These are phyloP conservation scores for Bipolaris cookei DNA, from an alignment of 2,329 filamentous ascomycete species.

Conservation along the genomic window DNA sequence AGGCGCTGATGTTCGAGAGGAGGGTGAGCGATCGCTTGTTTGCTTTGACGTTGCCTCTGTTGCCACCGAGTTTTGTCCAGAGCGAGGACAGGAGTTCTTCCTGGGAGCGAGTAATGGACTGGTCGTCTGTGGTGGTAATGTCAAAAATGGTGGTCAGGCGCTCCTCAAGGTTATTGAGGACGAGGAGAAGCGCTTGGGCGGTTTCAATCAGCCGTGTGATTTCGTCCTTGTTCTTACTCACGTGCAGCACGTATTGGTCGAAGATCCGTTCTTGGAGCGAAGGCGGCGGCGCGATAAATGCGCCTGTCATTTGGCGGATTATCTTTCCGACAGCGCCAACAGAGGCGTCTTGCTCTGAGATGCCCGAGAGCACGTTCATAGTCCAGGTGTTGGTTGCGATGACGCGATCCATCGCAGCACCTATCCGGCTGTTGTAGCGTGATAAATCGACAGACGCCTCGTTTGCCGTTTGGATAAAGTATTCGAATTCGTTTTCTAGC, in stretches of 20 bases:
- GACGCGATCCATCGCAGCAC: constrained; percentile 74
- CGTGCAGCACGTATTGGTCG: constrained; percentile 78
- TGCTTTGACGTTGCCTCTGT: constrained; percentile 65
- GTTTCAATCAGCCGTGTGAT: constrained; percentile 72
- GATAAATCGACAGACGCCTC: constrained; percentile 71
- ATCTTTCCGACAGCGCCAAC: constrained; percentile 51
- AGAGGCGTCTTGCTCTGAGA: constrained; percentile 55
- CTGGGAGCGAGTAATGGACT: constrained; percentile 63
- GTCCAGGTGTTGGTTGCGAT: constrained; percentile 80
- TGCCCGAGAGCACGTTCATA: constrained; percentile 68
- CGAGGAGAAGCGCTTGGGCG: constrained; percentile 69
- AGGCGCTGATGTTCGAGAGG: constrained; percentile 68
- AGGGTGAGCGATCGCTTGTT: constrained; percentile 69
- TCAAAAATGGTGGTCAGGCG: constrained; percentile 73
- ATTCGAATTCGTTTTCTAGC: constrained; percentile 75
- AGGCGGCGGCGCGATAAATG: constrained; percentile 57
- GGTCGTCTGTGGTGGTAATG: constrained; percentile 69
- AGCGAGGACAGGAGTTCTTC: constrained; percentile 72
- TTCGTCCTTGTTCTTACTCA: constrained; percentile 70
- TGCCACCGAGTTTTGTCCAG: constrained; percentile 77
- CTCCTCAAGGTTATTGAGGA: constrained; percentile 72
- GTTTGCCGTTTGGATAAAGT: constrained; percentile 73
- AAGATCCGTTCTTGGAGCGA: constrained; percentile 61
- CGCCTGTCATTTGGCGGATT: constrained; percentile 58
- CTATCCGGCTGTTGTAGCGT: constrained; percentile 78